Conservation (phyloP, 495 filamentous ascomycete genomes). For the Chaetomidium leptoderma region DNA sequence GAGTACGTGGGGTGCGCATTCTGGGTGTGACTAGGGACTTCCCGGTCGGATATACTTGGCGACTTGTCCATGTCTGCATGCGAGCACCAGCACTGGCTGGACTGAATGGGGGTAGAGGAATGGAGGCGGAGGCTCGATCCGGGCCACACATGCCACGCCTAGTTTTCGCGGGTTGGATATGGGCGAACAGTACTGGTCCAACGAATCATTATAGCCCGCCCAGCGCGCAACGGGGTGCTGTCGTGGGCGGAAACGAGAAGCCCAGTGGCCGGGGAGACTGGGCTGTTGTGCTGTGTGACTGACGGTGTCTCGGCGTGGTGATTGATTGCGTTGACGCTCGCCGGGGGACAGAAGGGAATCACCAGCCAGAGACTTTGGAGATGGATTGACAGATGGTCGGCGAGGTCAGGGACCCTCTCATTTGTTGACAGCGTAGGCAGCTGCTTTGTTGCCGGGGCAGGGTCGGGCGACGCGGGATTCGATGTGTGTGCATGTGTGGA, state of each 20-base stretch:
- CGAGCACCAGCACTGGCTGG: constrained; percentile 12
- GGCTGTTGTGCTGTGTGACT: neutral
- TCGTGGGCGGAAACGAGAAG: constrained; percentile 7
- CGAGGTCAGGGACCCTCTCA: neutral
- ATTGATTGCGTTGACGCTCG: neutral
- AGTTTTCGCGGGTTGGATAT: constrained; percentile 20
- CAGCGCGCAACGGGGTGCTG: constrained; percentile 17
- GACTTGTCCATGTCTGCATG: constrained; percentile 37
- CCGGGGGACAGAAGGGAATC: no score
- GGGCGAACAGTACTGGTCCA: constrained; percentile 21
- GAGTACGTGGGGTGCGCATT: constrained; percentile 25
- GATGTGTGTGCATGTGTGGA: constrained; percentile 5
- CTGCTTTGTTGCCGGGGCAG: constrained; percentile 15
- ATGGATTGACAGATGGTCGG: constrained; percentile 11
- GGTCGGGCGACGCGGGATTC: constrained; percentile 11
- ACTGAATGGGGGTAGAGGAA: constrained; percentile 16
- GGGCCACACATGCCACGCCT: constrained; percentile 31
- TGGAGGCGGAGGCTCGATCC: constrained; percentile 19
- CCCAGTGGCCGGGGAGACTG: neutral
- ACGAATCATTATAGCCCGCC: constrained; percentile 27
- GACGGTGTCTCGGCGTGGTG: constrained; percentile 3
- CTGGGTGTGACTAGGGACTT: constrained; percentile 12
- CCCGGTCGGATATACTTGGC: constrained; percentile 25
- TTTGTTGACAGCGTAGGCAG: constrained; percentile 12
- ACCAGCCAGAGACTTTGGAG: neutral